Conservation (phyloP, 352 stramenopile genomes). For the Pythium vanterpoolii region DNA sequence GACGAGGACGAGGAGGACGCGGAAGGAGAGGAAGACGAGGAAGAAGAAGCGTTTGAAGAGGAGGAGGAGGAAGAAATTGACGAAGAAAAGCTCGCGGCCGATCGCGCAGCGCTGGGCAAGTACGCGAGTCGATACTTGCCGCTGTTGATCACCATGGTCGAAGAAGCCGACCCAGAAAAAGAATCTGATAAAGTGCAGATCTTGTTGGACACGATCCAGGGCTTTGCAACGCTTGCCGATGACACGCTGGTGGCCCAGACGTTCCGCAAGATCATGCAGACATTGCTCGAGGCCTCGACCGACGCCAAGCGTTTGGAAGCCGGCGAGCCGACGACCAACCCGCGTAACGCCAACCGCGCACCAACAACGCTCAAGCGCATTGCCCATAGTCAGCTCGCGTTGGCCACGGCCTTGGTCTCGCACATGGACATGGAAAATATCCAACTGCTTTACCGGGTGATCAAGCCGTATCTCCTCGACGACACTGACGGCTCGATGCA, state of each 20-base stretch:
- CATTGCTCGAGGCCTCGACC: constrained; percentile 81
- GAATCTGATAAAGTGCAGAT: constrained; percentile 67
- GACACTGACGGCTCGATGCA: constrained; percentile 85
- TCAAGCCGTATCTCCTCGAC: constrained; percentile 86
- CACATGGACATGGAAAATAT: constrained; percentile 80
- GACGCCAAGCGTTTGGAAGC: constrained; percentile 64
- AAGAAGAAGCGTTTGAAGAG: constrained; percentile 47
- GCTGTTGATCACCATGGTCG: constrained; percentile 79
- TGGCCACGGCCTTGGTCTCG: constrained; percentile 71
- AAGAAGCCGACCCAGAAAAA: constrained; percentile 76
- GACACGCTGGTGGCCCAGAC: constrained; percentile 53
- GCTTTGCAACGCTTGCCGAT: constrained; percentile 78
- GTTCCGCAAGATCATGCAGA: constrained; percentile 90
- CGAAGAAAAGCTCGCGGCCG: constrained; percentile 68
- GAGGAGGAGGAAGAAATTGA: constrained; percentile 59
- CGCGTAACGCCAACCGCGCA: constrained; percentile 33
- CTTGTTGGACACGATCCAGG: constrained; percentile 77
- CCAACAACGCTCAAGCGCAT: constrained; percentile 53
- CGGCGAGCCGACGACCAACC: constrained; percentile 28
- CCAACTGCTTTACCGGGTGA: constrained; percentile 80
- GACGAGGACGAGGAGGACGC: constrained; percentile 46
- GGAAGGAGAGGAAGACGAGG: constrained; percentile 39
- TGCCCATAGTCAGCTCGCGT: constrained; percentile 72
- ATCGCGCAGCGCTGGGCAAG: constrained; percentile 75
- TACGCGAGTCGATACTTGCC: constrained; percentile 82